phyloP scores from a whole-genome alignment of 352 stramenopile genomes.

The Pythium myriotylum region DNA sequence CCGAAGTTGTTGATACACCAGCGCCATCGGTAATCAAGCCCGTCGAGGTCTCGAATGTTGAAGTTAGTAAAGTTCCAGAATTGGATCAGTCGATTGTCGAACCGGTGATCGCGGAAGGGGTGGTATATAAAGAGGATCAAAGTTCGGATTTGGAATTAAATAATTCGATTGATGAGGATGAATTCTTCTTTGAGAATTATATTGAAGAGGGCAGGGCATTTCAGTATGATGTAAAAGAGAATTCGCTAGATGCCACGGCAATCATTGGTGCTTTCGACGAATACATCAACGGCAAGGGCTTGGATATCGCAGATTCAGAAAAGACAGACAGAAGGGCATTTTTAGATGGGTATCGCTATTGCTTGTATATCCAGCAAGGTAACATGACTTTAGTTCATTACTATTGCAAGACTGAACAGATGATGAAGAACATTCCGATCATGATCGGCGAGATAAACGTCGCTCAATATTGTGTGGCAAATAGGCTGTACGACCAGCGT shows the following conservation, averaged over 20 bases:
- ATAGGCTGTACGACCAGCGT: too few species aligned
- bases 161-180: conserved; percentile 26
- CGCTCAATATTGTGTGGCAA: too few species aligned
- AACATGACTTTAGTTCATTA: too few species aligned
- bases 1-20: conserved; percentile 33
- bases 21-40: conserved; percentile 30
- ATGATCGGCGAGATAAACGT: too few species aligned
- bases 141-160: conserved; percentile 33
- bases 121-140: conserved; percentile 30
- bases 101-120: conserved; percentile 25
- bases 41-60: conserved; percentile 27
- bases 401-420: too few species aligned
- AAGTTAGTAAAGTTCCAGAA: conserved; percentile 33
- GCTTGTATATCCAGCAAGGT: too few species aligned
- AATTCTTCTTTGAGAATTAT: conserved; percentile 20
- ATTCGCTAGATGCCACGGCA: conserved; percentile 10
- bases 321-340: too few species aligned
- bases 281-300: too few species aligned
- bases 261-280: background rate
- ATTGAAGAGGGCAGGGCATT: too few species aligned
- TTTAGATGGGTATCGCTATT: too few species aligned
- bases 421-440: too few species aligned
- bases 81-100: conserved; percentile 31
- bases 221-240: conserved; percentile 18
- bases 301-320: too few species aligned